phyloP scores from a whole-genome alignment of 2,329 filamentous ascomycete species.

The Colletotrichum chlorophyti region DNA sequence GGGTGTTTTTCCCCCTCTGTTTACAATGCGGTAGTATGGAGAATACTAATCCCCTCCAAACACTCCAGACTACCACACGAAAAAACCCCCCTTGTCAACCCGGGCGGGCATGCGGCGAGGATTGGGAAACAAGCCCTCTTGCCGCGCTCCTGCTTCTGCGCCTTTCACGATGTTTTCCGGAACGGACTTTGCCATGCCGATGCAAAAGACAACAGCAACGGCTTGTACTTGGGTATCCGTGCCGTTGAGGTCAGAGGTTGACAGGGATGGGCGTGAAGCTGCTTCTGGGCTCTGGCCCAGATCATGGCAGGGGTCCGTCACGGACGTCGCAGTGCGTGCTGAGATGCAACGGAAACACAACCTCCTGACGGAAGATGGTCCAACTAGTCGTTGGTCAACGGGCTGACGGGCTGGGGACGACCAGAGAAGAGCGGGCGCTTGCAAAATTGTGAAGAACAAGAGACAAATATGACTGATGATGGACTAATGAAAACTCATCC shows the following conservation, averaged over 20 bases:
- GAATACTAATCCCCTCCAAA: too few species aligned
- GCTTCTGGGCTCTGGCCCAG: conserved; percentile 3
- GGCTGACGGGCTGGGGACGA: neutral
- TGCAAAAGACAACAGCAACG: neutral
- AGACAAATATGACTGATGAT: conserved; percentile 22
- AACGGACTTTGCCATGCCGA: neutral
- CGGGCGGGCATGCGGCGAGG: conserved; percentile 5
- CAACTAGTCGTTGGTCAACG: too few species aligned
- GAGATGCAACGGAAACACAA: too few species aligned
- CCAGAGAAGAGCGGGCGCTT: neutral
- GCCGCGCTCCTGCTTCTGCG: neutral
- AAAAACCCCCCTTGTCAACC: neutral
- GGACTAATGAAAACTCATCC: conserved; percentile 9
- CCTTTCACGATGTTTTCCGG: neutral
- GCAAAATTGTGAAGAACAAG: neutral
- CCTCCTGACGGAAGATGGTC: too few species aligned
- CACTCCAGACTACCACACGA: too few species aligned
- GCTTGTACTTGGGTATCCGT: neutral
- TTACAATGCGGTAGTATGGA: too few species aligned
- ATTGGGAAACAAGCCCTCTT: neutral
- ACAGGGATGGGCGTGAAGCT: conserved; percentile 6
- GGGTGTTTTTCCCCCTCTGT: too few species aligned
- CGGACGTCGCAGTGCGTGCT: neutral
- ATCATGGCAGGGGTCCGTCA: conserved; percentile 5
- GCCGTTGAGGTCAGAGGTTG: neutral